phyloP scores from a whole-genome alignment of 257 asterid species.

The Scutellaria baicalensis region DNA sequence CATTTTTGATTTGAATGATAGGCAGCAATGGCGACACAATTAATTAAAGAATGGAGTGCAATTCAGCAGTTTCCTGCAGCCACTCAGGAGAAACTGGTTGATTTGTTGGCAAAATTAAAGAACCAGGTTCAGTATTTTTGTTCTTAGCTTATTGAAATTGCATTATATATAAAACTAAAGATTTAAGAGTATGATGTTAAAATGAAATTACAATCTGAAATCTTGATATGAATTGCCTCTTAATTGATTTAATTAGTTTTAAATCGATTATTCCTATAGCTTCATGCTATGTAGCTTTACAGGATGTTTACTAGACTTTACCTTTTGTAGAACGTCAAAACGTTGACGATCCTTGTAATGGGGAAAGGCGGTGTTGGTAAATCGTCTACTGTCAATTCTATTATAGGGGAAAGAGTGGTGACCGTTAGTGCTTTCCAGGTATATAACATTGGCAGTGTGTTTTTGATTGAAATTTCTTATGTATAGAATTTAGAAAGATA shows the following conservation, averaged over 20 bases:
- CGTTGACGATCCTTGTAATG: constrained; percentile 85
- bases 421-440: constrained; percentile 98
- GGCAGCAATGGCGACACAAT: constrained; percentile 68
- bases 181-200: not conserved
- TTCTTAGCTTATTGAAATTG: not conserved
- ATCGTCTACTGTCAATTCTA: constrained; percentile 88
- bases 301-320: not conserved
- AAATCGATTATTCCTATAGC: not conserved
- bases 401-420: constrained; percentile 85
- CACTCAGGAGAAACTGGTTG: constrained; percentile 84
- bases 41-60: constrained; percentile 81
- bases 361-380: constrained; percentile 99
- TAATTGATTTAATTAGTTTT: not conserved
- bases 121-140: constrained; percentile 47
- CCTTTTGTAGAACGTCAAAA: constrained; percentile 53
- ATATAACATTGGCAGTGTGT: not conserved
- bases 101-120: constrained; percentile 70
- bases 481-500: not conserved
- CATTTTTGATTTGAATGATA: not conserved
- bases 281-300: not conserved
- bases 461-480: not conserved
- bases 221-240: not conserved
- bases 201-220: not conserved
- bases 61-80: constrained; percentile 89
- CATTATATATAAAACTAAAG: not conserved